Percentiles rank a stretch among this genome's conserved stretches.
phyloP scores from a whole-genome alignment of 192 early-diverging fungal species.

The Coemansia sp. region DNA sequence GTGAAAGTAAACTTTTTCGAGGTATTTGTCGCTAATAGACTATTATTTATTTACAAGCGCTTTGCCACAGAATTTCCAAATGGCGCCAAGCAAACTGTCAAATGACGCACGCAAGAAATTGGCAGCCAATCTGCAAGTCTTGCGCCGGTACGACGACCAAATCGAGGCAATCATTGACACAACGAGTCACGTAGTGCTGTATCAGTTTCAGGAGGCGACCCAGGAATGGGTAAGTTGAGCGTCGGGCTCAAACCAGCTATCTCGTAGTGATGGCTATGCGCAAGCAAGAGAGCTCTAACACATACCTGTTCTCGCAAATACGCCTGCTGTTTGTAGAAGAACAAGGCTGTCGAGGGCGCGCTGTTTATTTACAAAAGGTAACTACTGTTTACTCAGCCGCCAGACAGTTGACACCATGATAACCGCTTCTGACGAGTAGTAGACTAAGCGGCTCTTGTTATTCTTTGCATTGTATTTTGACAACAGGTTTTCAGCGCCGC shows the following conservation, averaged over 20 bases:
- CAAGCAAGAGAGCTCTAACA: background rate
- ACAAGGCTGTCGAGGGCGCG: conserved; percentile 86
- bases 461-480: background rate
- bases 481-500: conserved; percentile 46
- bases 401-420: background rate
- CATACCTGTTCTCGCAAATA: background rate
- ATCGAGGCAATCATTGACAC: conserved; percentile 80
- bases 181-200: conserved; percentile 83
- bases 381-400: background rate
- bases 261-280: background rate
- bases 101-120: conserved; percentile 47
- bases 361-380: conserved; percentile 83
- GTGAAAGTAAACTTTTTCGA: too few relatives aligned
- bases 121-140: conserved; percentile 72
- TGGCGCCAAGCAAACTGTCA: conserved; percentile 45
- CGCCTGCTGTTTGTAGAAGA: conserved; percentile 58
- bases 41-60: background rate
- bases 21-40: background rate
- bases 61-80: background rate
- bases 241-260: background rate
- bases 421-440: background rate
- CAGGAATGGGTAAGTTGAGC: conserved; percentile 72
- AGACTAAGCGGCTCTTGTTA: background rate
- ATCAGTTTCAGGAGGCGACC: conserved; percentile 72
- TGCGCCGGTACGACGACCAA: conserved; percentile 75